Base-by-base conservation (phyloP, 441 rosid species). In the Aquilaria agallochum region DNA sequence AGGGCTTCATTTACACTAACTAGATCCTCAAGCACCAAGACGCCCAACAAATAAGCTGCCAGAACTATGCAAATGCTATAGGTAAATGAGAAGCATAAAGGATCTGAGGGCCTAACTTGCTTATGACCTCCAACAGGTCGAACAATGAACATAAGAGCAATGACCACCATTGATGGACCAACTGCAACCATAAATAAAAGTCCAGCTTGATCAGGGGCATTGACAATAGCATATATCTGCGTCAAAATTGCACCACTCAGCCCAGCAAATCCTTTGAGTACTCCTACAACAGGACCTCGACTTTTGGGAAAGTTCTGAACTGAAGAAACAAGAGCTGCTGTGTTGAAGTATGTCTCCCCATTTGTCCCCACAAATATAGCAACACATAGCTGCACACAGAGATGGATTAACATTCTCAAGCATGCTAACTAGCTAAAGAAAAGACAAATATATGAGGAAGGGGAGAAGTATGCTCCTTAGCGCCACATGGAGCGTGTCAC, bases 281-380 rank as follows among this genome's bases (percentile, higher is more conserved):
- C 81, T 15, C 91, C 91, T n/a, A 85, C 88, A 8, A 85, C 71
- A 46, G 86, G 85, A 49, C 91, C 86, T 34, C 88, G 70, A 64
- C 73, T 77, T 68, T 72, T 81, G 14, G 88, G 91, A 70, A 85
- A 80, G 79, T 80, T 85, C 63, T 79, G 88, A n/a, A 85, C 78
- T 14, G 85, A 79, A 20, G 91, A 85, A 46, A 85, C 86, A 1
- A 83, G 80, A 27, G 85, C 60, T 4, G 72, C 78, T 49, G 88
- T 83, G 60, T 85, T 82, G 84, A 74, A 85, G 74, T 82, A 85
- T 9, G 90, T 85, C 74, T 85, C 91, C 0, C 91, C 91, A 64
- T 85, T 85, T 53, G 83, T 85, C 74, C 88, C 88, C 53, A 83
- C 71, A 62, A 83, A 83, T 9, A 85, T 75, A 55, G 78, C 78